Conservation (phyloP, 1,284 basidiomycete genomes). For the Phenoliferia sp. region DNA sequence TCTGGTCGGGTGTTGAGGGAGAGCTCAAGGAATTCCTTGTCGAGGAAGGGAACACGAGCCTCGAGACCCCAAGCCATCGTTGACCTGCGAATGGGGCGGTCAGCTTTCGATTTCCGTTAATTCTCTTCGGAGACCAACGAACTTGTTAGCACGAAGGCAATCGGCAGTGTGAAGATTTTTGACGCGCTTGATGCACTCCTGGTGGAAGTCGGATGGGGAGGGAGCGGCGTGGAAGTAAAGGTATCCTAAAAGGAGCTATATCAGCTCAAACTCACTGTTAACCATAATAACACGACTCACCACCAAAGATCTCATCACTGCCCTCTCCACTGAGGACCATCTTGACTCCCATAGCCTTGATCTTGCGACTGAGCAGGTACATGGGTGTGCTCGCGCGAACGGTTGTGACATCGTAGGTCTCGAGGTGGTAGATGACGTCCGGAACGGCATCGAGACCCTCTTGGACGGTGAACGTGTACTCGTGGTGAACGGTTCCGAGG, state of each 20-base stretch:
- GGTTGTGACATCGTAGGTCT: constrained; percentile 99
- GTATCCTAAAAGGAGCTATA: constrained; percentile 59
- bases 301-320: constrained; percentile 95
- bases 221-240: constrained; percentile 99
- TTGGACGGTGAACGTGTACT: constrained; percentile 97
- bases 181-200: constrained; percentile 89
- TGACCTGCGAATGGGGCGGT: constrained; percentile 52
- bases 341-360: constrained; percentile 99
- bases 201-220: constrained; percentile 82
- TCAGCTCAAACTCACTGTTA: neutral
- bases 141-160: constrained; percentile 98
- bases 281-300: constrained; percentile 45
- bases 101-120: neutral
- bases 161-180: constrained; percentile 98
- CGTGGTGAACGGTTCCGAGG: constrained; percentile 93
- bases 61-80: constrained; percentile 99
- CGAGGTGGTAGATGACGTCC: constrained; percentile 97
- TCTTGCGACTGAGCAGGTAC: constrained; percentile 95
- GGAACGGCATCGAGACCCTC: constrained; percentile 96
- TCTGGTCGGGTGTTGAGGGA: constrained; percentile 86
- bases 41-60: constrained; percentile 97
- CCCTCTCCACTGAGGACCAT: constrained; percentile 99
- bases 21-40: constrained; percentile 92
- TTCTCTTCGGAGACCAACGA: constrained; percentile 30
- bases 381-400: constrained; percentile 96